phyloP scores from a whole-genome alignment of 1,139 yeast genomes.

The Geotrichum siamense region DNA sequence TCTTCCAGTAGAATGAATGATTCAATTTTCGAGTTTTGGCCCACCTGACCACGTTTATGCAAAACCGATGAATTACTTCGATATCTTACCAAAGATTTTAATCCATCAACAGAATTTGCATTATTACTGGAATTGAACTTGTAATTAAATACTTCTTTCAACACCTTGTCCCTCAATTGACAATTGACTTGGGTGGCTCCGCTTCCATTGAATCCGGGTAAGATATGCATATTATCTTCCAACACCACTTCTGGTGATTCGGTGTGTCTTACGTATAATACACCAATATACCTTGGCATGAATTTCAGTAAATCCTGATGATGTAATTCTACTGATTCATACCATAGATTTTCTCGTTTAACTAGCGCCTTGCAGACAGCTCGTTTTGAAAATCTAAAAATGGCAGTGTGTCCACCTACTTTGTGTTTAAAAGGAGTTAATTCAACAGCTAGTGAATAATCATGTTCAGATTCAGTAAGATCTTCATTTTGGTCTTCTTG shows the following conservation, averaged over 20 bases:
- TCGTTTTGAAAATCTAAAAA: constrained; percentile 78
- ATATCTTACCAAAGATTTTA: constrained; percentile 1
- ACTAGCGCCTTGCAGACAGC: constrained; percentile 96
- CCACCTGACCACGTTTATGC: constrained; percentile 8
- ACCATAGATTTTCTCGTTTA: constrained; percentile 84
- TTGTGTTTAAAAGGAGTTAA: constrained; percentile 80
- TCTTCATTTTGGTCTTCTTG: not conserved
- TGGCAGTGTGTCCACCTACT: constrained; percentile 98
- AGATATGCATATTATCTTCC: constrained; percentile 82
- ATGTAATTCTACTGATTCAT: constrained; percentile 72
- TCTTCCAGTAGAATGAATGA: constrained; percentile 88
- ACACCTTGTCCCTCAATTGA: constrained; percentile 55
- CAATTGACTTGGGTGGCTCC: constrained; percentile 63
- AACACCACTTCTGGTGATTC: constrained; percentile 70
- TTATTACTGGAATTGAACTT: not conserved
- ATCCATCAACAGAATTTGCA: not conserved
- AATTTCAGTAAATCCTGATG: constrained; percentile 72
- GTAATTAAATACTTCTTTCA: constrained; percentile 55
- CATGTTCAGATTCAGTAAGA: constrained; percentile 4
- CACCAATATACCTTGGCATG: constrained; percentile 94
- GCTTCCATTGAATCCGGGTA: constrained; percentile 51
- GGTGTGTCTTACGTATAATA: constrained; percentile 78
- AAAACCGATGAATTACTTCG: constrained; percentile 10
- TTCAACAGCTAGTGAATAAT: constrained; percentile 54
- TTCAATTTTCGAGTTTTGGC: constrained; percentile 45